A percentile compares a stretch with the other conserved stretches of the same genome.
These are phyloP conservation scores for Moesziomyces sp. DNA, from an alignment of 1,284 basidiomycete species.

Conservation along the genomic window DNA sequence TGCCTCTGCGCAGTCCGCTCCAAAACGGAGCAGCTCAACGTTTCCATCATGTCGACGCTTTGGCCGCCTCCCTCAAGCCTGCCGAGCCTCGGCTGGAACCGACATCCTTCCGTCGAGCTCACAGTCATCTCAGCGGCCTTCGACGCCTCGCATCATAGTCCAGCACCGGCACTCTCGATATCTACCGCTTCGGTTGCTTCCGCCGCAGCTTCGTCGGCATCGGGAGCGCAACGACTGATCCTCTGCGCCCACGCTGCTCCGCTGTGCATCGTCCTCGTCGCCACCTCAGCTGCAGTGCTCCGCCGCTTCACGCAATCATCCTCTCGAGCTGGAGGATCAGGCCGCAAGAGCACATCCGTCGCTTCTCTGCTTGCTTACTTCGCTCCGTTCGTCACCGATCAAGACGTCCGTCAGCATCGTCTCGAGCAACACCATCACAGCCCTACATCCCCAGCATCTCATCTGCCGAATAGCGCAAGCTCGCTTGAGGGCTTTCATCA, in stretches of 20 bases:
- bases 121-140: not conserved
- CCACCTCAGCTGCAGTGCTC: not conserved
- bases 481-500: constrained; percentile 8
- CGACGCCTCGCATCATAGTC: not conserved
- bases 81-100: too few relatives aligned
- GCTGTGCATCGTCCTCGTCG: not conserved
- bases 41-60: not conserved
- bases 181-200: not conserved
- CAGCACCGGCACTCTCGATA: not conserved
- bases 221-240: not conserved
- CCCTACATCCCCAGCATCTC: not conserved
- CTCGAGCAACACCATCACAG: not conserved
- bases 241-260: not conserved
- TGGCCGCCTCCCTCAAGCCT: not conserved
- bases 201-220: not conserved
- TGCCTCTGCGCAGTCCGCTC: not conserved
- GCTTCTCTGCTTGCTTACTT: constrained; percentile 17
- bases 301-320: not conserved
- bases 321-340: not conserved
- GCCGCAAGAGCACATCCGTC: not conserved
- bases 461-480: not conserved
- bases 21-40: not conserved
- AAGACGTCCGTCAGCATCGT: constrained; percentile 24
- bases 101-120: not conserved
- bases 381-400: constrained; percentile 34